Base-by-base conservation (phyloP, 108 stramenopile genomes). In the Schizochytrium sp. region DNA sequence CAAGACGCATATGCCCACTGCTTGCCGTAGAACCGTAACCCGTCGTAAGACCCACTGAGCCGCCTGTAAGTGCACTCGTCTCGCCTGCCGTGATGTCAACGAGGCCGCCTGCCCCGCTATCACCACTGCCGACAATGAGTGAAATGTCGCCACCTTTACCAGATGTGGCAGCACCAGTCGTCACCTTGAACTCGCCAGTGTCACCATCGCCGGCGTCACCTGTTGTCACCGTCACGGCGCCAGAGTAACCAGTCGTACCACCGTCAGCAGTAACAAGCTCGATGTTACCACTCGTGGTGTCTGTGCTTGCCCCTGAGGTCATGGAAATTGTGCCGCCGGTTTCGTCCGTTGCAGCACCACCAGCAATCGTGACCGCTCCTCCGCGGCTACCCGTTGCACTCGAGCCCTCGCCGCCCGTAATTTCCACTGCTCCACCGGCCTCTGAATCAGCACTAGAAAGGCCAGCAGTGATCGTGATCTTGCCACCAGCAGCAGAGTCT, bases 71-170 rank as follows among this genome's bases (percentile, higher is more conserved):
- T 87, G 58, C 87, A 4, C 48, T 90, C 4, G 83, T 63, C 48
- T 16, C 23, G 2, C 89, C 89, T 58, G 89, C 89, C 6, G 87
- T 87, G 25, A 90, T 8, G 10, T 58, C 44, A n/a, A 90, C 51
- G 58, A 45, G 51, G 3, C 90, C 90, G 58, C 93, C 93, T 5
- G 60, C 87, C 4, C 93, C 93, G 29, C 25, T 53, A 28, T 87
- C 60, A 59, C 87, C 87, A 10, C 10, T 23, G 58, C 87, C 87
- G 60, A 58, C 58, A 14, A 21, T 5, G 41, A 87, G 19, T 19
- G 34, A n/a, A 19, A 87, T 87, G 87, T 58, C 60, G 4, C 87
- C 87, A 23, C 63, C 63, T 10, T 28, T 28, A 3, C 63, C 41
- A 69, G 63, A 16, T 21, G 72, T 51, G 14, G 91, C 91, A 5